phyloP scores from a whole-genome alignment of 1,284 basidiomycete genomes.

The Sporisorium sorghi region DNA sequence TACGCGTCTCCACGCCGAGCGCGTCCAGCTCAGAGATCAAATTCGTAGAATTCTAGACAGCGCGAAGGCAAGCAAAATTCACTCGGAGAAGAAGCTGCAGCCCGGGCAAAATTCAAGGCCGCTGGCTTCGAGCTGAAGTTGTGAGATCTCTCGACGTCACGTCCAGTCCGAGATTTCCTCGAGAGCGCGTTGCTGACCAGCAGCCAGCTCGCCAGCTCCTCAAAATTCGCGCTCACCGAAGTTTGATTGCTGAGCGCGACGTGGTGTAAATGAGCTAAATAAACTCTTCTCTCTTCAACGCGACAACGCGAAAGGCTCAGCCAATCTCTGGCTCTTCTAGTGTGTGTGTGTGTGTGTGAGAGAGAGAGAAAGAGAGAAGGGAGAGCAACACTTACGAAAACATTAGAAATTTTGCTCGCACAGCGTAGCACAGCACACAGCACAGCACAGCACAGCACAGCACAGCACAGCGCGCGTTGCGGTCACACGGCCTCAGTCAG shows the following conservation, averaged over 20 bases:
- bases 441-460: conserved; percentile 18
- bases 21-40: conserved; percentile 11
- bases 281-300: background rate
- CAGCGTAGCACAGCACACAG: conserved; percentile 21
- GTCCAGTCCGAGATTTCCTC: conserved; percentile 3
- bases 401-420: conserved; percentile 18
- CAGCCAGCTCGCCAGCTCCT: background rate
- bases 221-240: conserved; percentile 2
- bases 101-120: conserved; percentile 1
- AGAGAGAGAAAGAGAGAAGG: no score
- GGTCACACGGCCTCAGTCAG: background rate
- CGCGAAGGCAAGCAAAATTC: background rate
- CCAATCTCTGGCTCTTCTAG: background rate
- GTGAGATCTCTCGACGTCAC: conserved; percentile 1
- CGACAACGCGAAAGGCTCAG: conserved; percentile 32
- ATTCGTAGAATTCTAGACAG: background rate
- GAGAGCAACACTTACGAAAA: conserved; percentile 40
- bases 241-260: conserved; percentile 22
- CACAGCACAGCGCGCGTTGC: conserved; percentile 14
- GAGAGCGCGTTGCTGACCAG: background rate
- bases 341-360: no score
- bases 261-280: conserved; percentile 35
- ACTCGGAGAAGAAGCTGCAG: conserved; percentile 18
- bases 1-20: no score
- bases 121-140: background rate